Percentiles rank a stretch among this genome's conserved stretches.
phyloP scores from a whole-genome alignment of 331 rosid genomes.

The Arachis monticola region DNA sequence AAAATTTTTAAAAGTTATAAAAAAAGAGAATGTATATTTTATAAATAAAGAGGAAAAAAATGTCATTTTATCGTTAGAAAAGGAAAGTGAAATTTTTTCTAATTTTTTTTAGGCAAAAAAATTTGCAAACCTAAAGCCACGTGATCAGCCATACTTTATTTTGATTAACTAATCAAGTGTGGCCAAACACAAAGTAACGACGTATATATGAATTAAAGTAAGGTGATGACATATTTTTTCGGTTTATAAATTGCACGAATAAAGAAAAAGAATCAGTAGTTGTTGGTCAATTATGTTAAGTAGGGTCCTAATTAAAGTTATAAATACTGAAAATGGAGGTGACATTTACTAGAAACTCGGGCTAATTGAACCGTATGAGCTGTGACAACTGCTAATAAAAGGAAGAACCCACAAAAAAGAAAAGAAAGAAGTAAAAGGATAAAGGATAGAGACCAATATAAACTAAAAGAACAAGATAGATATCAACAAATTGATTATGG shows the following conservation, averaged over 20 bases:
- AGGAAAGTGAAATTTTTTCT: too few species aligned
- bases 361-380: slow-evolving; percentile 25
- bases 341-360: slow-evolving; percentile 23
- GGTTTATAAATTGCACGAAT: background rate
- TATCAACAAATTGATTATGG: slow-evolving; percentile 14
- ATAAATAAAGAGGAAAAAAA: too few species aligned
- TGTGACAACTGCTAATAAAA: slow-evolving; percentile 19
- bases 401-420: slow-evolving; percentile 5
- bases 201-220: background rate
- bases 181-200: slow-evolving; percentile 12
- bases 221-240: too few species aligned
- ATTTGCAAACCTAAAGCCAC: background rate
- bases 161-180: slow-evolving; percentile 17
- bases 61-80: too few species aligned
- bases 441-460: background rate
- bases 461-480: background rate
- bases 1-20: too few species aligned
- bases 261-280: background rate
- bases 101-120: background rate
- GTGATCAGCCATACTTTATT: background rate
- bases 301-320: slow-evolving; percentile 1
- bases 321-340: background rate
- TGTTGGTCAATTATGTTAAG: slow-evolving; percentile 9
- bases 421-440: slow-evolving; percentile 4
- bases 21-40: too few species aligned